A percentile compares a stretch with the other conserved stretches of the same genome.
These are phyloP conservation scores for Tylopilus rubrobrunneus DNA, from an alignment of 768 basidiomycete genomes.

Conservation along the genomic window DNA sequence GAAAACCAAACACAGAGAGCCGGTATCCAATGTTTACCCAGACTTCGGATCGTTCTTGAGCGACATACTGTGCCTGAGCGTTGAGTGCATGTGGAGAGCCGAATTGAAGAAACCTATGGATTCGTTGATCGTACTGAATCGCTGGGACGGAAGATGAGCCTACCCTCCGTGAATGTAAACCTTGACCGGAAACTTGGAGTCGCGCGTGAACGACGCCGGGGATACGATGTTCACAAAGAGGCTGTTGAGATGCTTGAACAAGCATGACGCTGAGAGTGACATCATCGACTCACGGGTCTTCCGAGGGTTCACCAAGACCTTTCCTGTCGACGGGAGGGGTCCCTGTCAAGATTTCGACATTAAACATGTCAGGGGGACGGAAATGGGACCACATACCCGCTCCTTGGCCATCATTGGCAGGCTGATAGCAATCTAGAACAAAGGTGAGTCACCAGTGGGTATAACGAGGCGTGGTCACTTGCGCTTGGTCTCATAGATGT, in stretches of 20 bases:
- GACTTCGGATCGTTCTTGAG: slow-evolving; percentile 59
- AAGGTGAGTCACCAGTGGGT: too few relatives aligned
- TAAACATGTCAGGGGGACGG: too few relatives aligned
- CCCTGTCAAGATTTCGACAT: slow-evolving; percentile 29
- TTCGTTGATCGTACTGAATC: not conserved
- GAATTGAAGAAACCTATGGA: not conserved
- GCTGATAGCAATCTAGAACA: too few relatives aligned
- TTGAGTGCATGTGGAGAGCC: not conserved
- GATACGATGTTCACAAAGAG: slow-evolving; percentile 63
- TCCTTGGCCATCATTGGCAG: too few relatives aligned
- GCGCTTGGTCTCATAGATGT: slow-evolving; percentile 57
- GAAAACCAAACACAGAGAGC: slow-evolving; percentile 69
- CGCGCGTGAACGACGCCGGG: slow-evolving; percentile 44
- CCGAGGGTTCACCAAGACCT: slow-evolving; percentile 62
- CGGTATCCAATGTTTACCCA: slow-evolving; percentile 77
- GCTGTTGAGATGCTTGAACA: slow-evolving; percentile 29
- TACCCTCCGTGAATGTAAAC: slow-evolving; percentile 80
- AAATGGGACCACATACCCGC: too few relatives aligned
- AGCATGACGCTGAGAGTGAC: not conserved
- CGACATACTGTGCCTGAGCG: slow-evolving; percentile 59
- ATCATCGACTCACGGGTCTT: slow-evolving; percentile 51
- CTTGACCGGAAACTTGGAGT: slow-evolving; percentile 55
- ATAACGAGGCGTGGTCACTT: slow-evolving; percentile 19
- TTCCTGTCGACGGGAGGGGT: slow-evolving; percentile 54
- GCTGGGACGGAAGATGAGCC: slow-evolving; percentile 2